A percentile compares a stretch with the other conserved stretches of the same genome.
phyloP scores from a whole-genome alignment of 2,329 filamentous ascomycete species.

The Tricladium varicosporioides region DNA sequence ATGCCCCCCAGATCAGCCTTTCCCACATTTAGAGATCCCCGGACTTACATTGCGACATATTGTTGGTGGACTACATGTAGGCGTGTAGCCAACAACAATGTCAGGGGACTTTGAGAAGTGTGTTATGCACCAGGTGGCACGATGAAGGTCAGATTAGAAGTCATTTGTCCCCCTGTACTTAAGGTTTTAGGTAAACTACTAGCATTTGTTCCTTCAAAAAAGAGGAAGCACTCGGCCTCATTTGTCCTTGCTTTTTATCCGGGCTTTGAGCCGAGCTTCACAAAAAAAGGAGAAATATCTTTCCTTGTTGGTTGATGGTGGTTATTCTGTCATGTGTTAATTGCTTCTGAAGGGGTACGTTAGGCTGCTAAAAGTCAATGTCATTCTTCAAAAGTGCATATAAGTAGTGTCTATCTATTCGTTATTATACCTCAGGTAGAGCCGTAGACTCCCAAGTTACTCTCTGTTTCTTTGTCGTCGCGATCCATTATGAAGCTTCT shows the following conservation, averaged over 20 bases:
- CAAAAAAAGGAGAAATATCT: not conserved
- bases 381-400: not conserved
- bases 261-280: not conserved
- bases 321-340: not conserved
- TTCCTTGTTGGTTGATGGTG: not conserved
- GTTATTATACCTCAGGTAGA: not conserved
- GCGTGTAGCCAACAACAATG: not conserved
- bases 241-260: not conserved
- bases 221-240: not conserved
- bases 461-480: not conserved
- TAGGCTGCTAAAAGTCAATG: not conserved
- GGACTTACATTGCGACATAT: not conserved
- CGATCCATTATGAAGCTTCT: not conserved
- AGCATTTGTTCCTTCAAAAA: not conserved
- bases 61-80: not conserved
- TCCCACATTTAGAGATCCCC: not conserved
- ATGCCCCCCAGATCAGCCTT: not conserved
- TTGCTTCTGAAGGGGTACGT: not conserved
- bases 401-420: not conserved
- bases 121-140: not conserved
- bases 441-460: not conserved
- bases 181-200: not conserved
- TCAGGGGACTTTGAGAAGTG: not conserved
- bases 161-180: not conserved
- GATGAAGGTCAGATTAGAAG: not conserved